phyloP scores from a whole-genome alignment of 768 basidiomycete genomes.

The Melanogaster broomeanus region DNA sequence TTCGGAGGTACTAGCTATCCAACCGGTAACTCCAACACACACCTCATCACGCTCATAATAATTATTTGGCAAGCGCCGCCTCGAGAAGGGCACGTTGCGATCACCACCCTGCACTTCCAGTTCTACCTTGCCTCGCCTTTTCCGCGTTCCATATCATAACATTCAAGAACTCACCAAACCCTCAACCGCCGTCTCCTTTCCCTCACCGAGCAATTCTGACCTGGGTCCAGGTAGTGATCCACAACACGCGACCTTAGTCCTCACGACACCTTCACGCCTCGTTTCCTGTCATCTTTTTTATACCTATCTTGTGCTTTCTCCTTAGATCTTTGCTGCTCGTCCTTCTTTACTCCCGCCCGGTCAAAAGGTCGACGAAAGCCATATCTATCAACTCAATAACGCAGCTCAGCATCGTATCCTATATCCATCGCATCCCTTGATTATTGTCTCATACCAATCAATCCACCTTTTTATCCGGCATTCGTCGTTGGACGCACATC shows the following conservation, averaged over 20 bases:
- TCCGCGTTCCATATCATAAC: constrained; percentile 51
- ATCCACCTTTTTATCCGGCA: constrained; percentile 49
- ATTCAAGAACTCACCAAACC: constrained; percentile 35
- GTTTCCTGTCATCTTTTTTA: constrained; percentile 47
- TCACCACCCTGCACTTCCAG: constrained; percentile 65
- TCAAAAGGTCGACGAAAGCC: constrained; percentile 38
- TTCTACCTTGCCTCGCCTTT: constrained; percentile 54
- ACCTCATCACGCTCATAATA: constrained; percentile 26
- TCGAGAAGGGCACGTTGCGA: constrained; percentile 75
- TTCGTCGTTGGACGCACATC: constrained; percentile 43
- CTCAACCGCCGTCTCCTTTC: constrained; percentile 37
- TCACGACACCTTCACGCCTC: constrained; percentile 61
- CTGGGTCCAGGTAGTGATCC: constrained; percentile 32
- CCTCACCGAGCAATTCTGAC: constrained; percentile 26
- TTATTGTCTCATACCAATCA: constrained; percentile 48
- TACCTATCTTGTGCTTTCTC: constrained; percentile 50
- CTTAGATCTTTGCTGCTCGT: constrained; percentile 41
- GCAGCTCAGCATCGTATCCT: constrained; percentile 41
- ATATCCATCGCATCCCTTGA: constrained; percentile 45
- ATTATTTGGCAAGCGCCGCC: constrained; percentile 51
- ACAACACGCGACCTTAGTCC: constrained; percentile 43
- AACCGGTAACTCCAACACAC: constrained; percentile 21
- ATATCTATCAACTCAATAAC: constrained; percentile 42
- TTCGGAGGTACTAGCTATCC: constrained; percentile 17
- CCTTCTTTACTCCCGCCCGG: constrained; percentile 33